Base-by-base conservation (phyloP, 192 early-diverging fungal genomes). In the Coemansia sp. region DNA sequence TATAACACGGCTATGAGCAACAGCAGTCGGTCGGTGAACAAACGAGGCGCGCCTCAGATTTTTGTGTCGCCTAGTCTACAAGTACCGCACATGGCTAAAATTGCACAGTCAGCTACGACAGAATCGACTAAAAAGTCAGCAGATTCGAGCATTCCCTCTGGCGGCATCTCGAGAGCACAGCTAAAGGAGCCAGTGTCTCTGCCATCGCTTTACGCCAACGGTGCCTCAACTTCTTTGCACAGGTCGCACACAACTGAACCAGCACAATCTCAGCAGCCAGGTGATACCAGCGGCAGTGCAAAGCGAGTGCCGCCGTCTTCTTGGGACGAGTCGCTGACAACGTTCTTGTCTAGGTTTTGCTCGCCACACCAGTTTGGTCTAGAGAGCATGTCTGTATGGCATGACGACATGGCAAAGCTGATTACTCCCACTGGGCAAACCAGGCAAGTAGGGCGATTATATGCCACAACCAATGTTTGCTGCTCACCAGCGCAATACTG, bases 371-470 rank as follows among this genome's bases (percentile, higher is more conserved):
- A 43, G 52, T 66, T 82, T 50, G 80, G 75, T 0, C 66, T 77
- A 9, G 80, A 82, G 53, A 77, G 72, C 33, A 63, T 82, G 63
- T 33, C 74, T 10, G 53, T 82, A 5, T 82, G 80, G 80, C 70
- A 77, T 33, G 80, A 77, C 64, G 80, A 82, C 37, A 46, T 82
- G 61, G 80, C 68, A 46, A 73, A 53, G 50, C 59, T 82, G 19
- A 55, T 26, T 26, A 46, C 46, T 19, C 77, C 77, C 1, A 43
- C 38, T n/a, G 53, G 23, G 10, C 17, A 62, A 40, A 66, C 63
- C 5, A 68, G 72, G 70, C 65, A 73, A 70, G 46, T 63, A 8
- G 11, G 23, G 21, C 37, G 32, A n/a, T 6, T 17, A 3, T 32
- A 16, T 35, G 13, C 6, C 14, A 17, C 17, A 17, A 32, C 19